Evolutionary conservation across 2,329 filamentous ascomycete species (phyloP), one percentile per base, ranked within the genome.

Genomic region (Juglanconis oblonga): DNA sequence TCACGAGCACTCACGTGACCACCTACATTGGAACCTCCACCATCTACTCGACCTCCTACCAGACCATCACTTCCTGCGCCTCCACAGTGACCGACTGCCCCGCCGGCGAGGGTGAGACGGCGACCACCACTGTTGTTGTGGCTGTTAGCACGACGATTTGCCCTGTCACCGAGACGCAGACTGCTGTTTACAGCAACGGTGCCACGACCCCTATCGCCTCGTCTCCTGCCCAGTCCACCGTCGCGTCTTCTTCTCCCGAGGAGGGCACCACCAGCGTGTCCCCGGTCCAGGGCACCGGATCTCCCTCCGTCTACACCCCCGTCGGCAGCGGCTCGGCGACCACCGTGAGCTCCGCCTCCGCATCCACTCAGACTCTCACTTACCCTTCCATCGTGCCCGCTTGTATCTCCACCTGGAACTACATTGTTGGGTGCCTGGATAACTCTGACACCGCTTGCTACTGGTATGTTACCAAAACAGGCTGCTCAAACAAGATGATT

Each of bases 371-470:
- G 70, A 78, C 80, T 40, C 76, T 82, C 47, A 77, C 80, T 60
- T 85, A 86, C 77, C 92, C 92, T 60, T 77, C 80, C 32, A 84
- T 93, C 52, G 88, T 97, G 53, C 93, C 94, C 64, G 86, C 86
- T 71, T 98, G 94, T 81, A 79, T 98, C 77, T 95, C 94, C 84
- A 96, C 92, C 69, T 97, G 92, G 91, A 77, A 96, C 70, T 84
- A 85, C 72, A 77, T 81, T 63, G 84, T 89, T 54, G 79, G 84
- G 71, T 98, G 94, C 85, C 82, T 82, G 68, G 87, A 91, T 78
- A 97, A 97, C 87, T 88, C 89, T 48, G 60, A 51, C 31, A 35
- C 31, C 31, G 35, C 10, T 10, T 51, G 48, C 45, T 48, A 48
- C 45, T 48, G 91, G n/a, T n/a, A n/a, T n/a, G n/a, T n/a, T n/a